Percentiles rank a stretch among this genome's conserved stretches.
Conservation (phyloP, 2,329 filamentous ascomycete species). For the Fusarium sulawesiense region DNA sequence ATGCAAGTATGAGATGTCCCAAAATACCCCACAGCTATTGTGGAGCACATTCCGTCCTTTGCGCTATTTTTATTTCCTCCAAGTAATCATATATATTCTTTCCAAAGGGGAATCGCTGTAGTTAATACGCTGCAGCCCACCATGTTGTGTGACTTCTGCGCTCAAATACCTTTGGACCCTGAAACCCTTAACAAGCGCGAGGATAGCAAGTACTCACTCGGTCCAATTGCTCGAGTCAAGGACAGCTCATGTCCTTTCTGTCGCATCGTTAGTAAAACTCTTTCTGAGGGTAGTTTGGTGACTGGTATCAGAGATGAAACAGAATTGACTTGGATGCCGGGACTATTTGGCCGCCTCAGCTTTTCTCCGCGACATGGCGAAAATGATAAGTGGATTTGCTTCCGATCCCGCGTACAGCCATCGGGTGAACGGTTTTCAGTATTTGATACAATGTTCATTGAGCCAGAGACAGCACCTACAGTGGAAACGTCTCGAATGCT, state of each 20-base stretch:
- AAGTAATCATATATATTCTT: neutral
- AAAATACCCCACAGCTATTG: neutral
- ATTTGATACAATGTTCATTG: too few relatives aligned
- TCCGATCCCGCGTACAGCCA: too few relatives aligned
- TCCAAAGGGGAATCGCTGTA: neutral
- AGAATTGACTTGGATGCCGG: fast-evolving
- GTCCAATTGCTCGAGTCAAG: neutral
- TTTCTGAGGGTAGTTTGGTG: neutral
- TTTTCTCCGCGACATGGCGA: too few relatives aligned
- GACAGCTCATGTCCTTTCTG: neutral
- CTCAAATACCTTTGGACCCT: neutral
- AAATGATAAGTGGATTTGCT: too few relatives aligned
- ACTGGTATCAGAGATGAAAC: fast-evolving
- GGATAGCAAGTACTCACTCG: neutral
- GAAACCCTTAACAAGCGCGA: neutral
- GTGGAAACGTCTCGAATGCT: neutral
- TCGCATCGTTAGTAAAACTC: neutral
- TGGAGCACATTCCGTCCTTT: neutral
- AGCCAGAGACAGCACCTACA: too few relatives aligned
- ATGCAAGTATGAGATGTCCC: fast-evolving
- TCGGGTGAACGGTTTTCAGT: too few relatives aligned
- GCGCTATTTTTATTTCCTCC: neutral
- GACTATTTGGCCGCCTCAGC: too few relatives aligned
- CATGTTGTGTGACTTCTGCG: neutral
- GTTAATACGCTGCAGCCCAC: neutral